Percentiles rank a stretch among this genome's conserved stretches.
Evolutionary conservation across 2,329 filamentous ascomycete genomes (phyloP).

Genomic region (Parastagonospora avenae): DNA sequence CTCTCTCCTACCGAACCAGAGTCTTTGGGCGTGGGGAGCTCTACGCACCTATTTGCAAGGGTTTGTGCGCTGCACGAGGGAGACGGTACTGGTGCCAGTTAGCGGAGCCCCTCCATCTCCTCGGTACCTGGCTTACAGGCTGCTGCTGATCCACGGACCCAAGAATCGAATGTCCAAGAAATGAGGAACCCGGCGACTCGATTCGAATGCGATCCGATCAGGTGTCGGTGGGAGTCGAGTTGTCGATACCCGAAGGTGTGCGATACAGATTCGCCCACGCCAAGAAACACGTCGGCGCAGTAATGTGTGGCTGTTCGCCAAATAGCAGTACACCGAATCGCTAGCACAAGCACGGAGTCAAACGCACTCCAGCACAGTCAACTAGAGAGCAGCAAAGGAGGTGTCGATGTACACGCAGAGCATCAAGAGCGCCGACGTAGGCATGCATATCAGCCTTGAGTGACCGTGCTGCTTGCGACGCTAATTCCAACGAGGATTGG

Average conservation of each 20-base stretch:
- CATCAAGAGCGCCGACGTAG: constrained; percentile 32
- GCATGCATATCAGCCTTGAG: constrained; percentile 33
- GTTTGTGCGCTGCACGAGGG: constrained; percentile 33
- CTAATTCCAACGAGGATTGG: constrained; percentile 42
- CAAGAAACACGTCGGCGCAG: constrained; percentile 43
- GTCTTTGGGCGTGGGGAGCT: constrained; percentile 17
- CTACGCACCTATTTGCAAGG: constrained; percentile 39
- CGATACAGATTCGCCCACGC: constrained; percentile 41
- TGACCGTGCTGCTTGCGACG: constrained; percentile 42
- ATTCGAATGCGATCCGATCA: constrained; percentile 11
- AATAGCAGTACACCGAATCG: constrained; percentile 15
- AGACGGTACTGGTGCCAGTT: constrained; percentile 38
- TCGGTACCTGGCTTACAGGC: constrained; percentile 33
- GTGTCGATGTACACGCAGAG: constrained; percentile 11
- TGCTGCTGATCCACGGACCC: constrained; percentile 11
- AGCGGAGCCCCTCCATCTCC: constrained; percentile 40
- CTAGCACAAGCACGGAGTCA: constrained; percentile 14
- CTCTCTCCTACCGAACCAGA: neutral
- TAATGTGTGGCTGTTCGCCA: constrained; percentile 40
- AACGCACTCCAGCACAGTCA: constrained; percentile 5
- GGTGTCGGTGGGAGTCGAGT: constrained; percentile 22
- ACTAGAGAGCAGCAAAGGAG: constrained; percentile 8
- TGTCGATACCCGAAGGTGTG: constrained; percentile 33
- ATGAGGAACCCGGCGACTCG: constrained; percentile 7
- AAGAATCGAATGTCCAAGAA: constrained; percentile 15